phyloP scores from a whole-genome alignment of 192 early-diverging fungal genomes.

The Backusella macrospora region DNA sequence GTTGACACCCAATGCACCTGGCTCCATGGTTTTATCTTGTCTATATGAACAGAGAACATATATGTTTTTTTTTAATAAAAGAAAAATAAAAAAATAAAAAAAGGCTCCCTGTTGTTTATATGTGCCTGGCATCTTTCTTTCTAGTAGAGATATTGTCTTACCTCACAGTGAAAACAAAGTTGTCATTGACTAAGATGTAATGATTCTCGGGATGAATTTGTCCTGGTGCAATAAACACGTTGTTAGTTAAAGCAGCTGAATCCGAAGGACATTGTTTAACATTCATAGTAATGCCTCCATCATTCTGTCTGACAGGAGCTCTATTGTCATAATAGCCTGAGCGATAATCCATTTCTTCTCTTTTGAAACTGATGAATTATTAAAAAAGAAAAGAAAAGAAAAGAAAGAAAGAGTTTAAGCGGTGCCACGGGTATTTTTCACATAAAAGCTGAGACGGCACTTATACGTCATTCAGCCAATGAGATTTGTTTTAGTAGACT shows the following conservation, averaged over 20 bases:
- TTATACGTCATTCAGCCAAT: too few species aligned
- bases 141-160: constrained; percentile 27
- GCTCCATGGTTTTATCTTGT: constrained; percentile 43
- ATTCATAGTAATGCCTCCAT: background rate
- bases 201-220: constrained; percentile 70
- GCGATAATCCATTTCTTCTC: background rate
- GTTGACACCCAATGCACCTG: constrained; percentile 57
- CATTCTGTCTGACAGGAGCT: background rate
- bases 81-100: background rate
- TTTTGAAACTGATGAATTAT: background rate
- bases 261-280: constrained; percentile 53
- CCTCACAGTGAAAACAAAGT: constrained; percentile 83
- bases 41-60: constrained; percentile 32
- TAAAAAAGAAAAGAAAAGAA: too few species aligned
- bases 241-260: constrained; percentile 68
- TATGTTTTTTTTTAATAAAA: background rate
- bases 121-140: background rate
- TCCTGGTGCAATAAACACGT: constrained; percentile 68
- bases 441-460: too few species aligned
- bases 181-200: constrained; percentile 78
- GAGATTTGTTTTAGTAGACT: too few species aligned
- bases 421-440: constrained; percentile 1
- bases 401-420: background rate
- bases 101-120: background rate
- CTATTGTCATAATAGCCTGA: constrained; percentile 2